Percentiles rank a stretch among this genome's conserved stretches.
These are phyloP conservation scores for Claviceps fusiformis DNA, from an alignment of 2,329 filamentous ascomycete species.

Conservation along the genomic window DNA sequence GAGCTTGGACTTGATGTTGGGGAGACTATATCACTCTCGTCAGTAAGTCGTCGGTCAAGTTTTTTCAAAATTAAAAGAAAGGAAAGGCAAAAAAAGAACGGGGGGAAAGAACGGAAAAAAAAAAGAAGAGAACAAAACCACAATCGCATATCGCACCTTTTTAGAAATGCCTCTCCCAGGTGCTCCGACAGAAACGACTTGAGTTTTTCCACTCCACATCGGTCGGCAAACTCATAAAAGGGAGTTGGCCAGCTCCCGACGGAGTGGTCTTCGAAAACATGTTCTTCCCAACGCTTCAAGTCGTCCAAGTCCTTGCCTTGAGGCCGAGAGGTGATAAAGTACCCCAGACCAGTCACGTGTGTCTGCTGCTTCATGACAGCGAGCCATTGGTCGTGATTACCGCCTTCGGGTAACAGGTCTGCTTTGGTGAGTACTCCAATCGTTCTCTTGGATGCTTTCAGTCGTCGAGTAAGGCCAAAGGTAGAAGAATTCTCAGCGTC, in stretches of 20 bases:
- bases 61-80: background rate
- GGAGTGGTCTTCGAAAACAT: constrained; percentile 31
- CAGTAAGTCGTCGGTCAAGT: background rate
- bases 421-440: constrained; percentile 78
- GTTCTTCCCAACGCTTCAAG: constrained; percentile 37
- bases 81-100: too few species aligned
- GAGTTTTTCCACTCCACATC: constrained; percentile 40
- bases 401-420: constrained; percentile 47
- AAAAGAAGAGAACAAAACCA: background rate
- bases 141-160: constrained; percentile 23
- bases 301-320: constrained; percentile 39
- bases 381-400: constrained; percentile 41
- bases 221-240: constrained; percentile 32
- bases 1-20: constrained; percentile 41
- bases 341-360: constrained; percentile 57
- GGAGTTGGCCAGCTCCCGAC: constrained; percentile 32
- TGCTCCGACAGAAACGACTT: constrained; percentile 38
- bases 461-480: constrained; percentile 46
- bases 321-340: constrained; percentile 63
- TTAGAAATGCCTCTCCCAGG: constrained; percentile 39
- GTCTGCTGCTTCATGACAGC: constrained; percentile 47
- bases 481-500: constrained; percentile 67
- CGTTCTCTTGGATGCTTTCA: constrained; percentile 44
- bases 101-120: too few species aligned
- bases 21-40: constrained; percentile 22